Evolutionary conservation across 139 green algal species (phyloP), one percentile per base, ranked within the genome.

Genomic region (Coelastrella sp.): DNA sequence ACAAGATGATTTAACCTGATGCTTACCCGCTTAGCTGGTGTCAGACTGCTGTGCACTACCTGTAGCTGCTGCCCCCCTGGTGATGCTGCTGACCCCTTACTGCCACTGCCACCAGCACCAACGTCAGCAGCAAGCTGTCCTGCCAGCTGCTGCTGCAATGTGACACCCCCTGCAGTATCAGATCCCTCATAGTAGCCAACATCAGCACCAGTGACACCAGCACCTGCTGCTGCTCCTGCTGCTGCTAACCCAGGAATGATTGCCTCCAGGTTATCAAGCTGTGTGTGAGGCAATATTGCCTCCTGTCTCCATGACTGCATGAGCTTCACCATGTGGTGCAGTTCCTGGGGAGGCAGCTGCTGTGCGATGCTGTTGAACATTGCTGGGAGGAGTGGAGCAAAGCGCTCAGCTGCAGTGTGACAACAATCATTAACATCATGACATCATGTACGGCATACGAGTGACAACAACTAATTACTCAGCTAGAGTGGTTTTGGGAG

Each of bases 361-460:
- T 74, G n/a, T 8, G 60, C 38, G 5, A 75, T 71, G n/a, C n/a
- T 66, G 27, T 4, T 34, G 27, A 75, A 75, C 78, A 84, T 84
- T 40, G n/a, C 78, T 3, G 78, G 78, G 27, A 84, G 62, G 27
- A 84, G 60, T 3, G 78, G 78, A 6, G 40, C 27, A 51, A 84
- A 84, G 62, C 78, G 78, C 78, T 84, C 60, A 32, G 40, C 78
- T 84, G 78, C 77, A 74, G 37, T n/a, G n/a, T n/a, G n/a, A n/a
- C n/a, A n/a, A n/a, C n/a, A n/a, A n/a, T n/a, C n/a, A n/a, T n/a
- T n/a, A n/a, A n/a, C n/a, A n/a, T n/a, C n/a, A n/a, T n/a, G n/a
- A n/a, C n/a, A n/a, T n/a, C n/a, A n/a, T n/a, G n/a, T n/a, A n/a
- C n/a, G n/a, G n/a, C n/a, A n/a, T n/a, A n/a, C n/a, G n/a, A n/a